A percentile compares a stretch with the other conserved stretches of the same genome.
Evolutionary conservation across 2,329 filamentous ascomycete species (phyloP).

Genomic region (Colletotrichum filicis): DNA sequence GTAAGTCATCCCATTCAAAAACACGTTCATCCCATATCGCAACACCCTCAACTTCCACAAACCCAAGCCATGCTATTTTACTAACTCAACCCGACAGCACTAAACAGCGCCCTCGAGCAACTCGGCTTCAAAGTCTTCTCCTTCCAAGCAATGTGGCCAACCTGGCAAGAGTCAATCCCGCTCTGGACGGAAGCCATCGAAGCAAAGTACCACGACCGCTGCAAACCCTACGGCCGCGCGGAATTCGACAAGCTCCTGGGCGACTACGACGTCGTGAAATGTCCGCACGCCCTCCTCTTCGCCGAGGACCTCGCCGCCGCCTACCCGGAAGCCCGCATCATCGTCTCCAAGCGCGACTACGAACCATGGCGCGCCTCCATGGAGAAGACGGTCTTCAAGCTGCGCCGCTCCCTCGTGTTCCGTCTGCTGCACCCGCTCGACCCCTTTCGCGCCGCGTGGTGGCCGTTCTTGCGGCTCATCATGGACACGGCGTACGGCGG

Average conservation of each 20-base stretch:
- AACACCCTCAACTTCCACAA: neutral
- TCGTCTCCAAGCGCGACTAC: conserved; percentile 7
- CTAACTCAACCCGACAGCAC: neutral
- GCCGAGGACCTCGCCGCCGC: conserved; percentile 7
- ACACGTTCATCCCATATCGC: neutral
- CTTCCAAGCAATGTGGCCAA: conserved; percentile 8
- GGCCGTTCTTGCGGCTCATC: neutral
- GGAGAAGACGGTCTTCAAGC: too few species aligned
- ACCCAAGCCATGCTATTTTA: neutral
- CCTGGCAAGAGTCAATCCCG: neutral
- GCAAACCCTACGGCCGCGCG: neutral
- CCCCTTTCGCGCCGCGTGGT: neutral
- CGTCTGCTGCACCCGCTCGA: conserved; percentile 2
- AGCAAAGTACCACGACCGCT: neutral
- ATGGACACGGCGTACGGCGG: conserved; percentile 8
- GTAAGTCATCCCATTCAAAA: neutral
- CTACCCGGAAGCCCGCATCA: neutral
- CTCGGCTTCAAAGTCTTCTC: conserved; percentile 1
- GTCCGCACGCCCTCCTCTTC: conserved; percentile 3
- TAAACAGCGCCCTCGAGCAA: neutral
- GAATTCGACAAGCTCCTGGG: conserved; percentile 7
- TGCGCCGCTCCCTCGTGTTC: neutral
- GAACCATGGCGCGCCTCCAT: neutral
- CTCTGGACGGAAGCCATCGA: conserved; percentile 8
- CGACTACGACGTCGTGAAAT: conserved; percentile 6